phyloP scores from a whole-genome alignment of 2,329 filamentous ascomycete genomes.

The Akanthomyces lecanii region DNA sequence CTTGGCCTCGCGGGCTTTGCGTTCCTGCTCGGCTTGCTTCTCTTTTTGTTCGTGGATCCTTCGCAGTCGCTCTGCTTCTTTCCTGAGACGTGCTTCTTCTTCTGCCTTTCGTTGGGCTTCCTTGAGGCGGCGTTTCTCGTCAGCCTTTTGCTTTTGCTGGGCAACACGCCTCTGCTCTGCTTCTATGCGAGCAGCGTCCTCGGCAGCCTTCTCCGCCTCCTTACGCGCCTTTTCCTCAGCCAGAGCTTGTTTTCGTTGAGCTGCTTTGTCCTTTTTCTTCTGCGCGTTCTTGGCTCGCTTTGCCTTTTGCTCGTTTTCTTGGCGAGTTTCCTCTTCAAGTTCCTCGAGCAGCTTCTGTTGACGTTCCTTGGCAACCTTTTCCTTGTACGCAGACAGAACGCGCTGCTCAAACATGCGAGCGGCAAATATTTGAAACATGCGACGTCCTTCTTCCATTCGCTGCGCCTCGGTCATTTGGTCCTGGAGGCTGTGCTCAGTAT shows the following conservation, averaged over 20 bases:
- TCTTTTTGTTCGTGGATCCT: slow-evolving; percentile 81
- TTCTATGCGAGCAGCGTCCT: slow-evolving; percentile 72
- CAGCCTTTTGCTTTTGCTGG: slow-evolving; percentile 74
- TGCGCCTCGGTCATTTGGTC: slow-evolving; percentile 97
- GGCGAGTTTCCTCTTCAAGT: slow-evolving; percentile 76
- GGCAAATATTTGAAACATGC: slow-evolving; percentile 99
- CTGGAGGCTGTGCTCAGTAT: slow-evolving; percentile 54
- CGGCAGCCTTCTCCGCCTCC: slow-evolving; percentile 84
- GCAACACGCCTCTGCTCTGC: slow-evolving; percentile 75
- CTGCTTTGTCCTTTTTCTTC: slow-evolving; percentile 91
- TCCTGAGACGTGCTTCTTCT: slow-evolving; percentile 80
- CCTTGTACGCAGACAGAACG: slow-evolving; percentile 93
- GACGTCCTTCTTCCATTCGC: slow-evolving; percentile 95
- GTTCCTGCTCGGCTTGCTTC: slow-evolving; percentile 77
- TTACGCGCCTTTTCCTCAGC: slow-evolving; percentile 87
- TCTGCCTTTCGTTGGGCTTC: slow-evolving; percentile 87
- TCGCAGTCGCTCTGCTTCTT: slow-evolving; percentile 79
- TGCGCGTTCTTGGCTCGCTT: slow-evolving; percentile 93
- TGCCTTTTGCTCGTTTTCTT: slow-evolving; percentile 74
- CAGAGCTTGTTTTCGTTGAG: slow-evolving; percentile 78
- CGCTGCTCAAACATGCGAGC: slow-evolving; percentile 98
- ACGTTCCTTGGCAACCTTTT: slow-evolving; percentile 91
- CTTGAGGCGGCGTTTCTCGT: slow-evolving; percentile 87
- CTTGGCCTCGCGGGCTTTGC: slow-evolving; percentile 61
- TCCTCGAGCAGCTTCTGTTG: slow-evolving; percentile 89